Evolutionary conservation across 495 filamentous ascomycete species (phyloP).

Genomic region (Evansstolkia leycettana): DNA sequence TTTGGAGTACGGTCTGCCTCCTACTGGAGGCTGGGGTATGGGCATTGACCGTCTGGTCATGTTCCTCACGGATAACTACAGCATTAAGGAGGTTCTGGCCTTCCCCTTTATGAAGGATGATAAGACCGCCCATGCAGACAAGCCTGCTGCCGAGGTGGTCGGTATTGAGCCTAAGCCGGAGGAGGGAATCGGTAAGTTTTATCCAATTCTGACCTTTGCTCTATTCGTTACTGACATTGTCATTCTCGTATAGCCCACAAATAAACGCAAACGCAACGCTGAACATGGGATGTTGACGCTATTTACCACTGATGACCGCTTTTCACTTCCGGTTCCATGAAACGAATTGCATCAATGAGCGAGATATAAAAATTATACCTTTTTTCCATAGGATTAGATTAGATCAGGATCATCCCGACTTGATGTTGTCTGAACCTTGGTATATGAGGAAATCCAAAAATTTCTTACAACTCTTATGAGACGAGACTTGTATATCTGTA

Average conservation of each 20-base stretch:
- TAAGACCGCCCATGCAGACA: conserved; percentile 30
- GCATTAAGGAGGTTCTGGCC: conserved; percentile 88
- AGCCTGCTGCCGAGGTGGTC: conserved; percentile 53
- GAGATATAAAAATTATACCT: too few species aligned
- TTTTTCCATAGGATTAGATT: too few species aligned
- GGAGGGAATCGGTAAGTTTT: conserved; percentile 56
- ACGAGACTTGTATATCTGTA: too few species aligned
- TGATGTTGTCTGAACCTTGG: too few species aligned
- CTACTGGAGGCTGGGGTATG: conserved; percentile 94
- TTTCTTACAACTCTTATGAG: too few species aligned
- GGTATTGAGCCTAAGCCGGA: conserved; percentile 49
- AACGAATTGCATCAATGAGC: too few species aligned
- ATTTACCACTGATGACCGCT: too few species aligned
- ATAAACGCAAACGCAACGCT: conserved; percentile 5
- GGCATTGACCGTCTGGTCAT: conserved; percentile 94
- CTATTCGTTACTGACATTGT: background rate
- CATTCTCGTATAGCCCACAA: conserved; percentile 8
- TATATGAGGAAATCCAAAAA: too few species aligned
- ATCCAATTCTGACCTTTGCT: conserved; percentile 9
- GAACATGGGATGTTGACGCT: too few species aligned
- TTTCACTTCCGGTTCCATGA: too few species aligned
- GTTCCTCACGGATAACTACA: conserved; percentile 94
- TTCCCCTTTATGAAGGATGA: conserved; percentile 84
- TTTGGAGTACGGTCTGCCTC: conserved; percentile 80
- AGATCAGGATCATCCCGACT: too few species aligned